phyloP scores from a whole-genome alignment of 805 yeast species.

The Wickerhamiella australiensis region DNA sequence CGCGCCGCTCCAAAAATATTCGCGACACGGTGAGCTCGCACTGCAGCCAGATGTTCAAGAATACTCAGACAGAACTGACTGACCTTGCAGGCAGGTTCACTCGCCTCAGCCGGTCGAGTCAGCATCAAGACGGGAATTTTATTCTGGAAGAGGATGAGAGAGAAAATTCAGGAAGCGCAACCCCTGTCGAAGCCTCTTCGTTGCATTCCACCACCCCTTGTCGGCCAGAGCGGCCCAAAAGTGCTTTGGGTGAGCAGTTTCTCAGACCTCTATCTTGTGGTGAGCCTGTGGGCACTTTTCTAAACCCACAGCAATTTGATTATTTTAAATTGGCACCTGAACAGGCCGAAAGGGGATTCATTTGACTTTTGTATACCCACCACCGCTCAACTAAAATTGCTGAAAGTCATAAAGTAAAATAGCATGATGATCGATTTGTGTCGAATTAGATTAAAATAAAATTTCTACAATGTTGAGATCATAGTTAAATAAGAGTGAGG shows the following conservation, averaged over 20 bases:
- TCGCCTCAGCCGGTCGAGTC: not conserved
- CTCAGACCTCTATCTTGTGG: constrained; percentile 2
- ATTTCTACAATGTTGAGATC: constrained; percentile 2
- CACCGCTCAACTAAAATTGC: too few relatives aligned
- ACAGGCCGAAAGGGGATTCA: not conserved
- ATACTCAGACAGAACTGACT: not conserved
- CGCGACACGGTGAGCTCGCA: not conserved
- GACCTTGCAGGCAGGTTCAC: not conserved
- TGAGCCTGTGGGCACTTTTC: not conserved
- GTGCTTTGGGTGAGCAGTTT: not conserved
- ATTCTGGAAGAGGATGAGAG: not conserved
- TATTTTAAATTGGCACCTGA: not conserved
- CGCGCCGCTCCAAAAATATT: not conserved
- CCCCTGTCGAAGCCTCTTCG: not conserved
- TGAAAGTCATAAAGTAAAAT: too few relatives aligned
- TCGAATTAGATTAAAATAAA: too few relatives aligned
- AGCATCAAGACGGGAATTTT: not conserved
- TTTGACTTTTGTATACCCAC: too few relatives aligned
- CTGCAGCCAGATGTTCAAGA: not conserved
- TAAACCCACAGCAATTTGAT: not conserved
- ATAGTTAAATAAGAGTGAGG: constrained; percentile 3
- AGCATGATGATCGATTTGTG: too few relatives aligned
- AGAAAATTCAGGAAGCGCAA: not conserved
- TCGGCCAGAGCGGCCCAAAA: not conserved
- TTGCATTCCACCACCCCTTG: not conserved